Conservation (phyloP, 1,284 basidiomycete genomes). For the Irpex sp. region DNA sequence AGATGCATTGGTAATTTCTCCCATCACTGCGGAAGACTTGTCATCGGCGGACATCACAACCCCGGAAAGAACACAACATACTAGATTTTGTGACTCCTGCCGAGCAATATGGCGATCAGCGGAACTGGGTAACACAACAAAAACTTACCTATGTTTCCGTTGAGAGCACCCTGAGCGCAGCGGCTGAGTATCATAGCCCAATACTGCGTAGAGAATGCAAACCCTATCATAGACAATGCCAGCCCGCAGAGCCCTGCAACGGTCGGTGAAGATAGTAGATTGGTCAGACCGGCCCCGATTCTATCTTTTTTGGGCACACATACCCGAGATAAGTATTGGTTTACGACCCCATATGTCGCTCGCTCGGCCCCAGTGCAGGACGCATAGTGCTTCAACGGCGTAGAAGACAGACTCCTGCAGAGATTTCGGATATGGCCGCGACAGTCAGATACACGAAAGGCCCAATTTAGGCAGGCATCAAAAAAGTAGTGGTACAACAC, state of each 20-base stretch:
- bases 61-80: neutral
- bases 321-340: neutral
- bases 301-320: neutral
- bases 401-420: neutral
- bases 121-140: neutral
- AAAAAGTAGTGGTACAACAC: neutral
- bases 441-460: neutral
- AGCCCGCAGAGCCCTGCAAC: neutral
- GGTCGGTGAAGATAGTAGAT: neutral
- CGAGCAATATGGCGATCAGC: neutral
- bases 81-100: neutral
- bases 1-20: neutral
- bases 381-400: neutral
- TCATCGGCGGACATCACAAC: neutral
- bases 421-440: neutral
- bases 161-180: neutral
- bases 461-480: neutral
- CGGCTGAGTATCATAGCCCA: neutral
- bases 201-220: neutral
- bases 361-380: neutral
- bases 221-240: neutral
- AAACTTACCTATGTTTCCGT: neutral
- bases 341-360: neutral
- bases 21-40: neutral
- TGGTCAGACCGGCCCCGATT: no score